Evolutionary conservation across 1,284 basidiomycete species (phyloP), one percentile per base, ranked within the genome.

Genomic region (Ceratorhiza oryzae-sativae): DNA sequence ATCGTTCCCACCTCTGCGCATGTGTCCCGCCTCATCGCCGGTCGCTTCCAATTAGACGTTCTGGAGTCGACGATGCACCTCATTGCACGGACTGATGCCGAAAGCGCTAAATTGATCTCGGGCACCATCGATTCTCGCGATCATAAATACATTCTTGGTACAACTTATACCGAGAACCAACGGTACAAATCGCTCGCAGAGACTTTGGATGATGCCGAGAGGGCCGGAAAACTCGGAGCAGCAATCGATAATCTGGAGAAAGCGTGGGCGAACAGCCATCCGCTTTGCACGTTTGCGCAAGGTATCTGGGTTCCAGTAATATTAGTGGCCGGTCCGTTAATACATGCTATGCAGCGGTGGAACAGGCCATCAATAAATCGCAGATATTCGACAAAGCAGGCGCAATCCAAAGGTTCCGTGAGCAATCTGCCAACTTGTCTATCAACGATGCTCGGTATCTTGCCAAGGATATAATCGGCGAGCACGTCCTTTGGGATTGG

Each of bases 11-110:
- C 92, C 3, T 93, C 91, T 10, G 90, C 92, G 25, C 94, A 96
- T 78, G 84, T 93, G 74, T 91, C 92, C 60, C 90, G 95, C 41
- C 86, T 97, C 71, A 85, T 94, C 75, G 87, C 93, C 13, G 85
- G 92, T 36, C 90, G 94, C 32, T 94, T 95, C 83, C 93, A 95
- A 80, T 88, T 93, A 75, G 94, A 97, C 80, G 83, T 97, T 72
- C 84, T 97, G 75, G 90, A 93, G 78, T 90, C 91, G 63, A 91
- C 93, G 18, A 95, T 95, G 87, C 86, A 95, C 49, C 81, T 95
- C 73, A 94, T 97, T 75, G 93, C 94, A 9, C 90, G 95, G 71
- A 97, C 95, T 2, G 95, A 97, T 80, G 91, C 94, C 10, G 94
- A 97, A 81, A 91, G 90, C n/a, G 93, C 88, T 55, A 92, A 89